Conservation (phyloP, 805 yeast species). For the Metschnikowia noctiluminum region DNA sequence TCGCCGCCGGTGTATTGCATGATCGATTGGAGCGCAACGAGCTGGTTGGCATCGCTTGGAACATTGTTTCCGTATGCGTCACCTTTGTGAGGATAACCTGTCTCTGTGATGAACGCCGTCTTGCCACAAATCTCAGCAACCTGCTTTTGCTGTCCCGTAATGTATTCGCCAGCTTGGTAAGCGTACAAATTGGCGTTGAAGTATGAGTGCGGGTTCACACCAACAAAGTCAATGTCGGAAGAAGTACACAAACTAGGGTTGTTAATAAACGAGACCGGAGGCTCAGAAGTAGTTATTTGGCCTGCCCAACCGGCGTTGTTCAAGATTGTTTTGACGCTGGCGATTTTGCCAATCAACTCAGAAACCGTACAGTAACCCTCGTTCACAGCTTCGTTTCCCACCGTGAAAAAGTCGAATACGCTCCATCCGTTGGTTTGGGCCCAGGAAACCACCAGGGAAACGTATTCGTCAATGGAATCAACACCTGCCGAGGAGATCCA, state of each 20-base stretch:
- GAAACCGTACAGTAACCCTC: conserved; percentile 56
- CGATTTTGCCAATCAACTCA: conserved; percentile 63
- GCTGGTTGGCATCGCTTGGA: conserved; percentile 70
- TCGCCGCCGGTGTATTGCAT: conserved; percentile 55
- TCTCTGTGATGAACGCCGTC: conserved; percentile 68
- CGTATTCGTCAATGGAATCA: conserved; percentile 62
- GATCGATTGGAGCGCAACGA: conserved; percentile 61
- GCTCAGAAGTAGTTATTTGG: conserved; percentile 78
- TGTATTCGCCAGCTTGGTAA: conserved; percentile 65
- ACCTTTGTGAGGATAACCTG: conserved; percentile 86
- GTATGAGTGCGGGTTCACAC: conserved; percentile 84
- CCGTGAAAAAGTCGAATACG: conserved; percentile 69
- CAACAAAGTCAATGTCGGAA: conserved; percentile 76
- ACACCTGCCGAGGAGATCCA: conserved; percentile 70
- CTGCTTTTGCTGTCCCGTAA: conserved; percentile 56
- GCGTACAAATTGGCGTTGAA: conserved; percentile 66
- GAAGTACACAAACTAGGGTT: conserved; percentile 66
- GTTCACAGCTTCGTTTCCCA: conserved; percentile 86
- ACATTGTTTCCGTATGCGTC: conserved; percentile 65
- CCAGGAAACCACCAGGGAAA: conserved; percentile 48
- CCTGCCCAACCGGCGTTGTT: conserved; percentile 74
- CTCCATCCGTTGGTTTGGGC: conserved; percentile 59
- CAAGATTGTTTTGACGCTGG: conserved; percentile 57
- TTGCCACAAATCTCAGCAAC: conserved; percentile 55
- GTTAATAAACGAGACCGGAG: conserved; percentile 68